These are phyloP conservation scores for Aspergillus haitiensis DNA, from an alignment of 495 filamentous ascomycete genomes.

Conservation along the genomic window DNA sequence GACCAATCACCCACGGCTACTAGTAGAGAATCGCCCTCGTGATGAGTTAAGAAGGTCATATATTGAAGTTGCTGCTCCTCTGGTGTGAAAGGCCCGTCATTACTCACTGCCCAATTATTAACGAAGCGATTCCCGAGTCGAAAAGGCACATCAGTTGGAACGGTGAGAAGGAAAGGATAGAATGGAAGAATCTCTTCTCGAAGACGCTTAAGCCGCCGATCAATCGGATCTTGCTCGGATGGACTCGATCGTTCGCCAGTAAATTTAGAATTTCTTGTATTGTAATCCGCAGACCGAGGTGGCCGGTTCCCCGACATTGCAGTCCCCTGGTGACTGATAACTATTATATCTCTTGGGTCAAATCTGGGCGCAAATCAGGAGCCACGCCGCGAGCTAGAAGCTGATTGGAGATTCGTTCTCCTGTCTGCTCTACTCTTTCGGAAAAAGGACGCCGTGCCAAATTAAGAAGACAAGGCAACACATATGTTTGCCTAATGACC, in stretches of 20 bases:
- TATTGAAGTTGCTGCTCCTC: slow-evolving; percentile 56
- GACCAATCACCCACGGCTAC: slow-evolving; percentile 54
- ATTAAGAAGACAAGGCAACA: not conserved
- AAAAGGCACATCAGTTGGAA: slow-evolving; percentile 47
- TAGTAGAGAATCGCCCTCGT: slow-evolving; percentile 48
- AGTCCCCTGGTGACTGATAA: slow-evolving; percentile 29
- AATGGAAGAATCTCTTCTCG: slow-evolving; percentile 48
- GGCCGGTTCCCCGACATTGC: slow-evolving; percentile 51
- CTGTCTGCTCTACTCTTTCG: not conserved
- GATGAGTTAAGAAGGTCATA: slow-evolving; percentile 54
- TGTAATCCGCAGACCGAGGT: slow-evolving; percentile 33
- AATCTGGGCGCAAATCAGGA: slow-evolving; percentile 3
- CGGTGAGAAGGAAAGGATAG: slow-evolving; percentile 51
- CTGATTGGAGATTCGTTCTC: not conserved
- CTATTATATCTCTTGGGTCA: not conserved
- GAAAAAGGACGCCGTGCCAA: not conserved
- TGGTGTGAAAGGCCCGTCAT: slow-evolving; percentile 46
- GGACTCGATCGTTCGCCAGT: slow-evolving; percentile 23
- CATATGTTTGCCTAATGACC: not conserved
- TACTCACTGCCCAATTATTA: slow-evolving; percentile 52
- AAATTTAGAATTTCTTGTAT: slow-evolving; percentile 29
- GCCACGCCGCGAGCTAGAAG: slow-evolving; percentile 1
- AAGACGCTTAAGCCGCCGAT: slow-evolving; percentile 45
- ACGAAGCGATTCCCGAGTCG: slow-evolving; percentile 39
- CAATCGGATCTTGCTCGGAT: slow-evolving; percentile 37